Evolutionary conservation across 1,139 yeast genomes (phyloP).

Genomic region (Lodderomyces parapsilosis): DNA sequence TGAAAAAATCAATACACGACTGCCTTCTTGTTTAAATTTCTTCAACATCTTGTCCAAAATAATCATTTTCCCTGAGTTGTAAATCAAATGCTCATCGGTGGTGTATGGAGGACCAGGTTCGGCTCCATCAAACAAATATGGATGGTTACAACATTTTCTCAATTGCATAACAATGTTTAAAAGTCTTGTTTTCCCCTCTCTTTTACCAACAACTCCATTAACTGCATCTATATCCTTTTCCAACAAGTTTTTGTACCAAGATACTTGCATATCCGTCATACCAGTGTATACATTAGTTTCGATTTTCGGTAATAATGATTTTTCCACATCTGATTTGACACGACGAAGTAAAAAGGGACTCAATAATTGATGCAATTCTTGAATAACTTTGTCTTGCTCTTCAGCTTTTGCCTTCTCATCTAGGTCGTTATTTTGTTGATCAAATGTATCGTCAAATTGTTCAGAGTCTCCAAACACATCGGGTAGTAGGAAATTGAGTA

Average conservation of each 20-base stretch:
- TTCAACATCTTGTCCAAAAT: slow-evolving; percentile 80
- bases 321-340: slow-evolving; percentile 91
- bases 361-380: slow-evolving; percentile 78
- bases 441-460: slow-evolving; percentile 89
- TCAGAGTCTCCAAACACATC: slow-evolving; percentile 93
- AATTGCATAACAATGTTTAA: slow-evolving; percentile 95
- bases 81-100: slow-evolving; percentile 90
- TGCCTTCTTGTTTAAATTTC: slow-evolving; percentile 73
- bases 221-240: slow-evolving; percentile 97
- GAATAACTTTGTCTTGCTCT: slow-evolving; percentile 77
- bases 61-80: slow-evolving; percentile 86
- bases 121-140: slow-evolving; percentile 95
- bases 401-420: slow-evolving; percentile 36
- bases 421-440: slow-evolving; percentile 25
- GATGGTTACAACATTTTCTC: slow-evolving; percentile 95
- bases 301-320: slow-evolving; percentile 82
- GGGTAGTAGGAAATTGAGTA: slow-evolving; percentile 84
- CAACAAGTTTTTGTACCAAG: slow-evolving; percentile 84
- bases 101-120: slow-evolving; percentile 99
- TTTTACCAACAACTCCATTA: slow-evolving; percentile 83
- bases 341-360: slow-evolving; percentile 88
- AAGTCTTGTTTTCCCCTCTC: slow-evolving; percentile 88
- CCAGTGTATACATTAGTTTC: slow-evolving; percentile 90
- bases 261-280: slow-evolving; percentile 90
- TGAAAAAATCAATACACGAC: slow-evolving; percentile 87